Conservation (phyloP, 768 basidiomycete species). For the Hericium rajendrae region DNA sequence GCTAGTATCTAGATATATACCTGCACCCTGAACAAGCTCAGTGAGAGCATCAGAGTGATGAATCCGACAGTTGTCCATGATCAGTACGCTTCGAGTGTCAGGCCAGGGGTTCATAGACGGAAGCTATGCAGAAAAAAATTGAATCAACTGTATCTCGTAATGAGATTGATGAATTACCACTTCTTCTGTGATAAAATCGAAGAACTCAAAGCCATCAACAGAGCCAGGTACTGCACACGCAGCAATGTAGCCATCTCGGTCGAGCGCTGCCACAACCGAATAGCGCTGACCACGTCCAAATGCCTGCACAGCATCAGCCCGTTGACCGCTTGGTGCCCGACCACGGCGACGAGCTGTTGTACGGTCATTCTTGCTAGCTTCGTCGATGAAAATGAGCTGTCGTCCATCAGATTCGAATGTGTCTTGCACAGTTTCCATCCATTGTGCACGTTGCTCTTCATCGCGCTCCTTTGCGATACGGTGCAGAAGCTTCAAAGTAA, state of each 20-base stretch:
- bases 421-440: neutral
- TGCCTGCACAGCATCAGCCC: constrained; percentile 7
- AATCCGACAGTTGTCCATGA: neutral
- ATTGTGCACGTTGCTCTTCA: neutral
- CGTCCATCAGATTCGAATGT: neutral
- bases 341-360: constrained; percentile 21
- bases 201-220: constrained; percentile 20
- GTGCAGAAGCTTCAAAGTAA: neutral
- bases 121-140: neutral
- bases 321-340: constrained; percentile 13
- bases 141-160: neutral
- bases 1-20: neutral
- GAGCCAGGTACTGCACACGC: constrained; percentile 19
- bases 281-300: constrained; percentile 19
- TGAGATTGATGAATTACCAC: constrained; percentile 14
- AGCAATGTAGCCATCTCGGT: constrained; percentile 19
- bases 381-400: constrained; percentile 21
- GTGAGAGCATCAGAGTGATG: neutral
- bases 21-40: neutral
- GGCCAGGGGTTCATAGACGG: neutral
- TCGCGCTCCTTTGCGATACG: neutral
- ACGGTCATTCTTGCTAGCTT: constrained; percentile 23
- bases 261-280: constrained; percentile 21
- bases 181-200: constrained; percentile 22
- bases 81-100: neutral